Evolutionary conservation across 768 basidiomycete genomes (phyloP).

Genomic region (Phlebiopsis gigantea): DNA sequence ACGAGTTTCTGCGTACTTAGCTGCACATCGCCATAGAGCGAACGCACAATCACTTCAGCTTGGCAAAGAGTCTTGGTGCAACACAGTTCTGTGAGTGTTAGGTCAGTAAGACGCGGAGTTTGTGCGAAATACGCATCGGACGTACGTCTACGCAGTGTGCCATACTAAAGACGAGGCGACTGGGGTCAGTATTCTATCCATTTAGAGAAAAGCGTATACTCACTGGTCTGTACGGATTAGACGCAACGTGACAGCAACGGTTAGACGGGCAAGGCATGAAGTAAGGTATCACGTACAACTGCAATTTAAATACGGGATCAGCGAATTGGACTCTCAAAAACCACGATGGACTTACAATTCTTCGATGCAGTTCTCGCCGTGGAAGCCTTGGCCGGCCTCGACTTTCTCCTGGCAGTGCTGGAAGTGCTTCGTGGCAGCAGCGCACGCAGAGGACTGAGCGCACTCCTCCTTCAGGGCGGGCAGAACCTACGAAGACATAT

Average conservation of each 20-base stretch:
- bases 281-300: constrained; percentile 20
- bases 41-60: constrained; percentile 45
- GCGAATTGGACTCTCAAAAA: not conserved
- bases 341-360: constrained; percentile 47
- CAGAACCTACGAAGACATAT: constrained; percentile 41
- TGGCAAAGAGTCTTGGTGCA: constrained; percentile 79
- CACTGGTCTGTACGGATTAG: constrained; percentile 54
- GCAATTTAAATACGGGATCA: constrained; percentile 1
- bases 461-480: constrained; percentile 76
- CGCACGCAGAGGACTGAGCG: constrained; percentile 60
- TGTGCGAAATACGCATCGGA: constrained; percentile 9
- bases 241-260: not conserved
- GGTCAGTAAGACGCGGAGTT: not conserved
- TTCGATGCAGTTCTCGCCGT: constrained; percentile 90
- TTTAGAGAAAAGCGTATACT: constrained; percentile 25
- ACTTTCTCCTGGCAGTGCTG: constrained; percentile 90
- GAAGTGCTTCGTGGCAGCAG: constrained; percentile 72
- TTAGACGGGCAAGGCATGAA: not conserved
- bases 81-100: constrained; percentile 36
- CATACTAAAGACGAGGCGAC: constrained; percentile 43
- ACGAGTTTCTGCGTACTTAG: too few species aligned
- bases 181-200: not conserved
- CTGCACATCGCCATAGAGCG: not conserved
- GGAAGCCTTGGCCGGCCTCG: constrained; percentile 73
- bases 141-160: constrained; percentile 92